These are phyloP conservation scores for Candida oleophila DNA, from an alignment of 805 yeast genomes.

Conservation along the genomic window DNA sequence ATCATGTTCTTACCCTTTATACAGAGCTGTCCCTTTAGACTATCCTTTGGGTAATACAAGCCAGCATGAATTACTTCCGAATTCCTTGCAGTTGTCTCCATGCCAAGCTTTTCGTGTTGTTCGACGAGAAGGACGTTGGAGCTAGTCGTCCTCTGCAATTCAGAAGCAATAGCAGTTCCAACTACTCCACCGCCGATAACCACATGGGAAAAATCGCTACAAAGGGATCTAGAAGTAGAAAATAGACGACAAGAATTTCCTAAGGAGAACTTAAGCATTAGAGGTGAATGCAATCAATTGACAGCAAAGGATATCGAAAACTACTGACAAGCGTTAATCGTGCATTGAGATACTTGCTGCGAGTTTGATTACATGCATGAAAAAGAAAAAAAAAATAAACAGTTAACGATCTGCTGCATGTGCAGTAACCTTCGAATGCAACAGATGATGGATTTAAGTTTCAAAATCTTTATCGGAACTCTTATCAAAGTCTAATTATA, in stretches of 20 bases:
- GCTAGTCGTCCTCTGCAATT: constrained; percentile 48
- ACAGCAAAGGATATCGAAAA: too few relatives aligned
- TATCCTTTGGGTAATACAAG: constrained; percentile 68
- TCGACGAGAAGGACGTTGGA: constrained; percentile 66
- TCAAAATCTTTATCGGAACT: too few relatives aligned
- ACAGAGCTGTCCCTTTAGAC: constrained; percentile 69
- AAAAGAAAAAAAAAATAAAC: too few relatives aligned
- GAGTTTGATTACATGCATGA: not conserved
- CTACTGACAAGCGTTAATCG: not conserved
- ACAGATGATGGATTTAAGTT: too few relatives aligned
- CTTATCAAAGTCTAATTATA: too few relatives aligned
- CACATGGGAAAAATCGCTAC: constrained; percentile 63
- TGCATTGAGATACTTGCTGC: not conserved
- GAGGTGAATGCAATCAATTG: too few relatives aligned
- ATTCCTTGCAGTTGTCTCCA: constrained; percentile 85
- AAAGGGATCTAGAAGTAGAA: not conserved
- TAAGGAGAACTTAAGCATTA: too few relatives aligned
- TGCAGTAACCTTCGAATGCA: too few relatives aligned
- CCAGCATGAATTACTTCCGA: constrained; percentile 95
- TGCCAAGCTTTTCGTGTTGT: constrained; percentile 62
- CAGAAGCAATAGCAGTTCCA: constrained; percentile 79
- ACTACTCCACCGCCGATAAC: constrained; percentile 85
- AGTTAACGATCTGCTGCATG: too few relatives aligned
- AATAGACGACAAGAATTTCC: not conserved
- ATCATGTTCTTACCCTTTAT: constrained; percentile 70